Percentiles rank a stretch among this genome's conserved stretches.
Conservation (phyloP, 2,329 filamentous ascomycete genomes). For the Phyllachora maydis region DNA sequence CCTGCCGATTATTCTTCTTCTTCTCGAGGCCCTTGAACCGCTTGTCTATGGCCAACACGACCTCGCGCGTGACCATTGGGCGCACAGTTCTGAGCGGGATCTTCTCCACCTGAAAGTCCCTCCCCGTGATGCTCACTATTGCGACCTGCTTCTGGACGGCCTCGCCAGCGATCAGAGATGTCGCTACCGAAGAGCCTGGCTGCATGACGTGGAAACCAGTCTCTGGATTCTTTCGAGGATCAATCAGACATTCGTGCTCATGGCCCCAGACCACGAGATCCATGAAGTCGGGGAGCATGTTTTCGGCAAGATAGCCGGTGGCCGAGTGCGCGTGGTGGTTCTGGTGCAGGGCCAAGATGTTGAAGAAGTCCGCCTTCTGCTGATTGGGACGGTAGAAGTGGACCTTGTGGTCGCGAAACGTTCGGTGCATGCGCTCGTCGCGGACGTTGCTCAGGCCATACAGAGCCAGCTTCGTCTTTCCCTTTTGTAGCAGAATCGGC, state of each 20-base stretch:
- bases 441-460: slow-evolving; percentile 93
- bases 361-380: slow-evolving; percentile 85
- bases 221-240: slow-evolving; percentile 65
- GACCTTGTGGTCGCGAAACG: slow-evolving; percentile 81
- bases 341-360: slow-evolving; percentile 84
- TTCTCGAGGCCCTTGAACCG: slow-evolving; percentile 60
- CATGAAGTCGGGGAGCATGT: slow-evolving; percentile 76
- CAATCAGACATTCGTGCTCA: slow-evolving; percentile 88
- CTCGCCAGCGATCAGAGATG: slow-evolving; percentile 76
- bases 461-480: slow-evolving; percentile 73
- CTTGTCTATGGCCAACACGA: slow-evolving; percentile 55
- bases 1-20: slow-evolving; percentile 63
- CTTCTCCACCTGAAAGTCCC: slow-evolving; percentile 59
- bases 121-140: slow-evolving; percentile 66
- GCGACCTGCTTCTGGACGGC: slow-evolving; percentile 81
- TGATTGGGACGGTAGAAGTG: slow-evolving; percentile 74
- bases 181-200: slow-evolving; percentile 88
- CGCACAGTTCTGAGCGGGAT: slow-evolving; percentile 74
- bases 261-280: slow-evolving; percentile 93
- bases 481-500: slow-evolving; percentile 84
- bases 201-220: slow-evolving; percentile 94
- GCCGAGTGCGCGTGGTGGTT: slow-evolving; percentile 86
- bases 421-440: slow-evolving; percentile 85
- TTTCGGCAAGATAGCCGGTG: slow-evolving; percentile 87
- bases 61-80: slow-evolving; percentile 74